phyloP scores from a whole-genome alignment of 495 filamentous ascomycete genomes.

The Neurospora pannonica region DNA sequence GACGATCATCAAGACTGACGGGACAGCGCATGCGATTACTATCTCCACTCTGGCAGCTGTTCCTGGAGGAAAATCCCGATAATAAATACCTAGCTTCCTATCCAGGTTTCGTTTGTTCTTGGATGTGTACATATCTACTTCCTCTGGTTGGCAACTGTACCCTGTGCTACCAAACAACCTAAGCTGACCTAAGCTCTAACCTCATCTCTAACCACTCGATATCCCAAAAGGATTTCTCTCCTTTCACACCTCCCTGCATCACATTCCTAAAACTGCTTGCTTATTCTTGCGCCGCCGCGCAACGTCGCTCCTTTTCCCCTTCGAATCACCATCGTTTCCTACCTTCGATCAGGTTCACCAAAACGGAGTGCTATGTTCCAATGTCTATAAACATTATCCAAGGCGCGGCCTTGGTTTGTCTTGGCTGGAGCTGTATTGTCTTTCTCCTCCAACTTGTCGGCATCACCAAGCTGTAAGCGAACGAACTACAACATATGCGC shows the following conservation, averaged over 20 bases:
- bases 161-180: background rate
- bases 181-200: background rate
- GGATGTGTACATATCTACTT: background rate
- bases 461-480: constrained; percentile 40
- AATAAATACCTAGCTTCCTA: background rate
- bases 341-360: background rate
- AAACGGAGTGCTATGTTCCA: constrained; percentile 17
- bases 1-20: no score
- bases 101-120: background rate
- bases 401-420: constrained; percentile 33
- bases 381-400: constrained; percentile 29
- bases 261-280: background rate
- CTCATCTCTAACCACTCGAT: background rate
- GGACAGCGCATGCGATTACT: background rate
- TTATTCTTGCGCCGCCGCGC: background rate
- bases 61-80: background rate
- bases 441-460: constrained; percentile 42
- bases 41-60: background rate
- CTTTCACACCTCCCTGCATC: background rate
- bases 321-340: background rate
- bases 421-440: constrained; percentile 41
- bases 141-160: background rate
- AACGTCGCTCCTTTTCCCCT: background rate
- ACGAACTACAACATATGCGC: background rate
- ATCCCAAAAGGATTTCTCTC: background rate